phyloP scores from a whole-genome alignment of 495 filamentous ascomycete species.

The Massariosphaeria phaeospora region DNA sequence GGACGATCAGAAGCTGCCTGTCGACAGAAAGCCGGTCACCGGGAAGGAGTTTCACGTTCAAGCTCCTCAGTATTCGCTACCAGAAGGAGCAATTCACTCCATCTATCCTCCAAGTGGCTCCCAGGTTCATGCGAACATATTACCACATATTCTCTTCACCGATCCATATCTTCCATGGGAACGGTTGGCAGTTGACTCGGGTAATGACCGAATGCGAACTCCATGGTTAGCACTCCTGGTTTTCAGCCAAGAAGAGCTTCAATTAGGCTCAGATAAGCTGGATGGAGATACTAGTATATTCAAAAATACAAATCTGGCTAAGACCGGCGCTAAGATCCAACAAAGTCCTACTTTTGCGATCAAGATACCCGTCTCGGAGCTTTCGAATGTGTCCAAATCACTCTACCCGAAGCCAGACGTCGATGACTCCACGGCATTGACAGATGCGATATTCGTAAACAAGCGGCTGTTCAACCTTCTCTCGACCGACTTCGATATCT shows the following conservation, averaged over 20 bases:
- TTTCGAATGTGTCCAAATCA: no score
- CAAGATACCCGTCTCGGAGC: no score
- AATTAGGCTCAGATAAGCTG: neutral
- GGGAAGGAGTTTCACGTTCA: neutral
- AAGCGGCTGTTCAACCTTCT: no score
- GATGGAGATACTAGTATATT: no score
- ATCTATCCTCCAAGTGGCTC: slow-evolving; percentile 45
- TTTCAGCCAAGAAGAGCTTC: neutral
- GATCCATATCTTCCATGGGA: slow-evolving; percentile 51
- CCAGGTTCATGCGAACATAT: slow-evolving; percentile 34
- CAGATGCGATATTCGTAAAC: no score
- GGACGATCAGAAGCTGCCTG: neutral
- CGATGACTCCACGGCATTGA: no score
- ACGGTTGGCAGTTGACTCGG: slow-evolving; percentile 5
- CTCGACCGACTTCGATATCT: no score
- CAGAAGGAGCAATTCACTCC: slow-evolving; percentile 34
- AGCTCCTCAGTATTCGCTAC: neutral
- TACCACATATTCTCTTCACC: slow-evolving; percentile 51
- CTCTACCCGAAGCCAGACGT: no score
- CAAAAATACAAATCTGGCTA: no score
- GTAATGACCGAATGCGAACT: neutral
- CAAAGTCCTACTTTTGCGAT: no score
- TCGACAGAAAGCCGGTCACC: no score
- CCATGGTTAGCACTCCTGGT: neutral
- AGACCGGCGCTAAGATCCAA: no score